Base-by-base conservation (phyloP, 179 eudicot genomes). In the Heliamphora pulchella region DNA sequence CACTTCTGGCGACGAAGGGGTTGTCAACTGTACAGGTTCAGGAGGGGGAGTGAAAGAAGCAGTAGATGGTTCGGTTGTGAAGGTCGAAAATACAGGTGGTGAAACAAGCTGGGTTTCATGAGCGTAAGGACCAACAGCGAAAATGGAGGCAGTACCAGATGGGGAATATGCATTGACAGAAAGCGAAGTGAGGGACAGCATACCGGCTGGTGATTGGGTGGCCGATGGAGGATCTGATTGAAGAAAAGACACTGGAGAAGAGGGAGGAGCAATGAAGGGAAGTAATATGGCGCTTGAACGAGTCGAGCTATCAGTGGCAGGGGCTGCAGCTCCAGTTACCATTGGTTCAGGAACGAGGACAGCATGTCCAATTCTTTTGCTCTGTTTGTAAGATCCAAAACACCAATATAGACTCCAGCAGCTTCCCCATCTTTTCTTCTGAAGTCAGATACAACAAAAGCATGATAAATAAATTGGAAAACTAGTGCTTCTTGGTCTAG, bases 41-140 rank as follows among this genome's bases (percentile, higher is more conserved):
- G 98, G 93, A 59, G 98, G 98, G 20, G 98, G 98, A 50, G 98
- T 94, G 68, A 83, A 92, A 59, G 91, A 89, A 79, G 98, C 97
- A 9, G 98, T 94, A 1, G 98, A 94, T 50, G 98, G 97, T 81
- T 94, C 97, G 1, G 94, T 93, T 5, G 90, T 94, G 82, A 83
- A 91, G 55, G 97, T 86, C 46, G 98, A 94, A 86, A 96, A 94
- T 13, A 89, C 94, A 8, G 99, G 99, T 14, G 99, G 99, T 7
- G 99, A 92, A 31, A 94, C 99, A 78, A 92, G 82, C 79, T 96
- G 98, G 5, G 94, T 89, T 86, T 96, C 99, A 17, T 96, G 83
- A 20, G 99, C 99, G 77, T 94, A 96, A 5, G 99, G 99, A 7
- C 99, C 99, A 11, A 91, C 81, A 6, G 91, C 81, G 44, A 90